Base-by-base conservation (phyloP, 805 yeast species). In the Hanseniaspora hatyaiensis region DNA sequence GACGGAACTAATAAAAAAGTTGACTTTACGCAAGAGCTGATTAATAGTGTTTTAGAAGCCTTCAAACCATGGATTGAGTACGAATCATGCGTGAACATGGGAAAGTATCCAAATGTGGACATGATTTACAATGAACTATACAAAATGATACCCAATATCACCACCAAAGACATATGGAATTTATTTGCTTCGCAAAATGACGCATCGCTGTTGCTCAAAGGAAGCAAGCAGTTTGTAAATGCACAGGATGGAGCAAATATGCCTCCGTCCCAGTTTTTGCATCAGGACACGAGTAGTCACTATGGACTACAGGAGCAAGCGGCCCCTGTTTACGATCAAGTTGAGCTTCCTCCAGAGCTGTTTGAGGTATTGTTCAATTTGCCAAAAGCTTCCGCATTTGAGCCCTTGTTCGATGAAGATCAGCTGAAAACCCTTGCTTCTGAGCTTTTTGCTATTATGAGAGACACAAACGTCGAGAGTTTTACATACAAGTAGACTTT, bases 51-150 rank as follows among this genome's bases (percentile, higher is more conserved):
- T 6, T 30, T 43, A 12, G 24, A 28, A 23, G 26, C 39, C 3
- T 43, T 24, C 19, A 43, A 29, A 11, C 30, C 34, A 8, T 43
- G 47, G 47, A 34, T 43, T 6, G 30, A 16, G 9, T 43, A 43
- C 26, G 47, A 43, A 20, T 34, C 39, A 8, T 31, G 40, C 13
- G 16, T 43, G 15, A 43, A 34, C 36, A 43, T 43, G 47, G 47
- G 47, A n/a, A 43, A 43, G 32, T 43, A 43, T n/a, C 32, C 32
- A 3, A 43, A 43, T 22, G 47, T 43, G n/a, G 47, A 43, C 8
- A 28, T 38, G 4, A 43, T 36, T 13, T 43, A 43, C 19, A 29
- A 8, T n/a, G 47, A 43, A 16, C 12, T 43, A 11, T 43, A 22
- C 31, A 43, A 36, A 18, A 29, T 19, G 6, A 29, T 43, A n/a